Evolutionary conservation across 2,329 filamentous ascomycete genomes (phyloP), one percentile per base, ranked within the genome.

Genomic region (Cadophora sp.): DNA sequence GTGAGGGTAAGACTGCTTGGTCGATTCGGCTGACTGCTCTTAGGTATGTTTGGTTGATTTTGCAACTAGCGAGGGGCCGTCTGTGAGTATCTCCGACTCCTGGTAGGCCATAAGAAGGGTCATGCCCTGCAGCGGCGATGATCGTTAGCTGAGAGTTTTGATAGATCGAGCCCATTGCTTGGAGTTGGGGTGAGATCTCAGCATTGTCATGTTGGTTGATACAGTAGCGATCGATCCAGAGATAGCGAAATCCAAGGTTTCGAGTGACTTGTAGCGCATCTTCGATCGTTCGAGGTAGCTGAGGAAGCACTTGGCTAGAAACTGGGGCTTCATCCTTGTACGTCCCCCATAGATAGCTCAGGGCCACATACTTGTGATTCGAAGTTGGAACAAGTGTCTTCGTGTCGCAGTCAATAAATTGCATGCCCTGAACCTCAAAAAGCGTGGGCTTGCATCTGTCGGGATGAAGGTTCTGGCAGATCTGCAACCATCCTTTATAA

Each of bases 211-310:
- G 27, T 27, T 65, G 64, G 37, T 65, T 34, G 55, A 65, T 61
- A 26, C 64, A 65, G 29, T 65, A 65, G 6, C 64, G 55, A 22
- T 65, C 64, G 9, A 65, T 51, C 64, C 64, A 65, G 22, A 65
- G 43, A 61, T 65, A 65, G 29, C 43, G 55, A n/a, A 60, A 60
- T 5, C 55, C 55, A 11, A 65, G 56, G 24, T 60, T 22, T 16
- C 50, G 64, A 4, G 64, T 65, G 14, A 61, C 64, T 12, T n/a
- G 8, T 12, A 65, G 48, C 1, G 64, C 43, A 29, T 65, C 55
- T 27, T 65, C 64, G 29, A 65, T 65, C 4, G 55, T 65, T 19
- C 40, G n/a, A 11, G 64, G 64, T 24, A 59, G 40, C 6, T 34
- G 8, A 31, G 9, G 1, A 11, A 22, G 50, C 12, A 65, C 43